Percentiles rank a stretch among this genome's conserved stretches.
phyloP scores from a whole-genome alignment of 352 stramenopile genomes.

The Globisporangium spinosum region DNA sequence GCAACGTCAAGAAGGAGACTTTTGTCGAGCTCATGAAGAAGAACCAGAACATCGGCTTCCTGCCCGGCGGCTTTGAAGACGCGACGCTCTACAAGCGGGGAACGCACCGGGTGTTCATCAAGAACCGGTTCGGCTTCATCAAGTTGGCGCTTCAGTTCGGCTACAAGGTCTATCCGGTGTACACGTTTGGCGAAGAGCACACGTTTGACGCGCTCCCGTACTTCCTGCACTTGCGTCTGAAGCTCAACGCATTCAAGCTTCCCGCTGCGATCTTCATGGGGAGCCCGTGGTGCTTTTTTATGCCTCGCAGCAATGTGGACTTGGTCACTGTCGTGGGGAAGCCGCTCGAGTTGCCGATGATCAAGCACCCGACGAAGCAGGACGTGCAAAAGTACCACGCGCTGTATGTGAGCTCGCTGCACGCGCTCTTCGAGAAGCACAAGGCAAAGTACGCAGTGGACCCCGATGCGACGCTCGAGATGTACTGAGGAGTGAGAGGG shows the following conservation, averaged over 20 bases:
- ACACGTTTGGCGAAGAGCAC: constrained; percentile 91
- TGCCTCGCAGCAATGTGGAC: constrained; percentile 72
- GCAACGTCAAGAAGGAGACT: constrained; percentile 39
- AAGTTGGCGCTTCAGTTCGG: constrained; percentile 90
- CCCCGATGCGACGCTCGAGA: constrained; percentile 42
- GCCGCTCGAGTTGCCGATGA: constrained; percentile 79
- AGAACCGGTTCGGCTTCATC: constrained; percentile 91
- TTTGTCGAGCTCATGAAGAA: constrained; percentile 51
- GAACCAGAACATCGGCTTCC: constrained; percentile 71
- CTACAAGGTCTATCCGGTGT: constrained; percentile 87
- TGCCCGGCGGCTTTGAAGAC: constrained; percentile 94
- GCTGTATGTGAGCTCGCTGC: constrained; percentile 81
- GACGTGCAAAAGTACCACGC: constrained; percentile 87
- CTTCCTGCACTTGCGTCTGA: constrained; percentile 69
- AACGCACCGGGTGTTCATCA: constrained; percentile 89
- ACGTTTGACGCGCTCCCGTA: constrained; percentile 87
- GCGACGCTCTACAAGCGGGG: constrained; percentile 81
- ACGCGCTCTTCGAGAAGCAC: constrained; percentile 85
- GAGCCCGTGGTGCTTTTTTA: constrained; percentile 65
- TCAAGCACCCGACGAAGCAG: constrained; percentile 82
- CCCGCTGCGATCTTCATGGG: constrained; percentile 82
- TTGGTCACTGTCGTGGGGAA: constrained; percentile 89
- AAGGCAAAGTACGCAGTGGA: constrained; percentile 75
- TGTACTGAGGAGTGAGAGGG: constrained; percentile 29
- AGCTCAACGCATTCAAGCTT: constrained; percentile 82